A percentile compares a stretch with the other conserved stretches of the same genome.
These are phyloP conservation scores for Planoprotostelium fungivorum DNA, from an alignment of 78 protist species.

Conservation along the genomic window DNA sequence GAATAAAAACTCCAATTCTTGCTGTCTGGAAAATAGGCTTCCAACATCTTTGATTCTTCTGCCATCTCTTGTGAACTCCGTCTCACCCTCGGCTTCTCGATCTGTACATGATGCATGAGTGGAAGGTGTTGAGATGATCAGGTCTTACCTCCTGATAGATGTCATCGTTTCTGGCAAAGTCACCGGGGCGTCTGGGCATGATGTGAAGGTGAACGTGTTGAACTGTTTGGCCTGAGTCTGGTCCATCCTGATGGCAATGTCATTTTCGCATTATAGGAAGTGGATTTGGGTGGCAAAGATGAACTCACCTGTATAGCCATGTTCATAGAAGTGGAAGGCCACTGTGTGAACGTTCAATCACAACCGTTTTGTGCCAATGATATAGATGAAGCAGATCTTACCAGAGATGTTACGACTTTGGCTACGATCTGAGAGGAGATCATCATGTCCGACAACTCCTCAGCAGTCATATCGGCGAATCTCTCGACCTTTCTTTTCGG, in stretches of 20 bases:
- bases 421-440: slow-evolving; percentile 35
- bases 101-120: background rate
- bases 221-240: slow-evolving; percentile 68
- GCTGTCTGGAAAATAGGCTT: slow-evolving; percentile 19
- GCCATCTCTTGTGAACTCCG: slow-evolving; percentile 49
- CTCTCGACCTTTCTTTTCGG: slow-evolving; percentile 52
- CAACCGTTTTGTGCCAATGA: too few relatives aligned
- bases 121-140: background rate
- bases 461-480: slow-evolving; percentile 32
- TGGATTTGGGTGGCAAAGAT: slow-evolving; percentile 49
- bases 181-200: slow-evolving; percentile 60
- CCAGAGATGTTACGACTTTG: background rate
- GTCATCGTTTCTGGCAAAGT: slow-evolving; percentile 58
- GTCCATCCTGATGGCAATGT: slow-evolving; percentile 50
- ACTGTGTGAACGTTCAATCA: background rate
- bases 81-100: slow-evolving; percentile 44
- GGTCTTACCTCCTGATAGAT: slow-evolving; percentile 36
- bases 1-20: background rate
- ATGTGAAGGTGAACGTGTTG: slow-evolving; percentile 83
- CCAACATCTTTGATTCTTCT: slow-evolving; percentile 23
- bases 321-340: background rate
- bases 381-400: too few relatives aligned
- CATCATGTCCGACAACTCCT: slow-evolving; percentile 58
- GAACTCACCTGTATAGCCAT: slow-evolving; percentile 13
- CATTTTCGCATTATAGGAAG: background rate